Percentiles rank a stretch among this genome's conserved stretches.
Conservation (phyloP, 768 basidiomycete genomes). For the Lactarius sanguifluus region DNA sequence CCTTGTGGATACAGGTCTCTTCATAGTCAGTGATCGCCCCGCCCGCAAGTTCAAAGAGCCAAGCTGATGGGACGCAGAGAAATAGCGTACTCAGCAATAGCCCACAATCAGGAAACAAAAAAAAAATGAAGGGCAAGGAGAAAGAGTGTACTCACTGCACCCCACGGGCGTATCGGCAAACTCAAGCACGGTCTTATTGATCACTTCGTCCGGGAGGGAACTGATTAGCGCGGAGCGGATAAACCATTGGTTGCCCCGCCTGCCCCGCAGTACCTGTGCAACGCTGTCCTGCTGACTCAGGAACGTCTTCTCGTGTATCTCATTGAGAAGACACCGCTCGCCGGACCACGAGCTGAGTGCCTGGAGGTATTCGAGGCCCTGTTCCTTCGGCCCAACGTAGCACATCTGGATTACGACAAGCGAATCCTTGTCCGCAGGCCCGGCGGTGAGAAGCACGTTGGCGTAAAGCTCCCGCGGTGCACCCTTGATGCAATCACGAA, state of each 20-base stretch:
- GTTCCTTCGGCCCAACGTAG: slow-evolving; percentile 73
- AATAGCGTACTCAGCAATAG: background rate
- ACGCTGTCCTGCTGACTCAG: slow-evolving; percentile 89
- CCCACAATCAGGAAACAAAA: background rate
- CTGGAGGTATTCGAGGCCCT: slow-evolving; percentile 74
- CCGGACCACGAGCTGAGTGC: slow-evolving; percentile 90
- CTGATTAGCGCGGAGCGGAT: slow-evolving; percentile 82
- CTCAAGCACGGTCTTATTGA: slow-evolving; percentile 77
- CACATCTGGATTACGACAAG: slow-evolving; percentile 92
- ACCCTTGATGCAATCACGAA: slow-evolving; percentile 89
- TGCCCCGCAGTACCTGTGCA: slow-evolving; percentile 84
- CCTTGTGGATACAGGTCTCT: slow-evolving; percentile 70
- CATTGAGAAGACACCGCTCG: slow-evolving; percentile 81
- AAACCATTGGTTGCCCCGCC: slow-evolving; percentile 85
- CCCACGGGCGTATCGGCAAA: slow-evolving; percentile 86
- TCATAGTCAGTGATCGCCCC: slow-evolving; percentile 76
- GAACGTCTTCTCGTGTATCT: slow-evolving; percentile 89
- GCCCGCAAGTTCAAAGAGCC: slow-evolving; percentile 90
- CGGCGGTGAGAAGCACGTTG: slow-evolving; percentile 87
- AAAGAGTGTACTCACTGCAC: slow-evolving; percentile 64
- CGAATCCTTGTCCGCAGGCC: slow-evolving; percentile 79
- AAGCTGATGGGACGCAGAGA: slow-evolving; percentile 49
- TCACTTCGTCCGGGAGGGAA: slow-evolving; percentile 83
- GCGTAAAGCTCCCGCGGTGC: slow-evolving; percentile 87
- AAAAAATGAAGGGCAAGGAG: background rate